phyloP scores from a whole-genome alignment of 768 basidiomycete genomes.

The Gautieria morchelliformis region DNA sequence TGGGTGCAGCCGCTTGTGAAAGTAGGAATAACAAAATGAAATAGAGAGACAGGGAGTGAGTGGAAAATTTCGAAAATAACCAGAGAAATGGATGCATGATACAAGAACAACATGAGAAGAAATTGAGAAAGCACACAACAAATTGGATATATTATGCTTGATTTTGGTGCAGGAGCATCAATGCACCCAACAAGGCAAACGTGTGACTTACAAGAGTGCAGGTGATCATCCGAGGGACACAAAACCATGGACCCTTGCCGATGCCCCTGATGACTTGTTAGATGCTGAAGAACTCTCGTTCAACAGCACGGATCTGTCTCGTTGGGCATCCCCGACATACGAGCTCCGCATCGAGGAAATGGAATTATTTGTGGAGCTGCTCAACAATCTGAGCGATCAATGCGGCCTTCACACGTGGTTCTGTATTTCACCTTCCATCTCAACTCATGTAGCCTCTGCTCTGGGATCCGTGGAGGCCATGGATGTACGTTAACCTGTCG shows the following conservation, averaged over 20 bases:
- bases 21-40: too few species aligned
- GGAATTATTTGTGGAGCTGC: neutral
- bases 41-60: too few species aligned
- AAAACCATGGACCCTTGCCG: neutral
- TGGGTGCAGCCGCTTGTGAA: too few species aligned
- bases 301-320: neutral
- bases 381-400: neutral
- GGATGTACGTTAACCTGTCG: neutral
- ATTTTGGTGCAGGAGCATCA: constrained; percentile 10
- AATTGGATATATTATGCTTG: too few species aligned
- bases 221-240: too few species aligned
- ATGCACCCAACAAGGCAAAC: too few species aligned
- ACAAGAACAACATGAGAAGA: too few species aligned
- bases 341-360: neutral
- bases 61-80: too few species aligned
- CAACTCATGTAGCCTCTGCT: neutral
- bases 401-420: neutral
- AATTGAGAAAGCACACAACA: too few species aligned
- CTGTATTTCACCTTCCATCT: neutral
- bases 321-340: neutral
- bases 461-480: neutral
- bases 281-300: neutral
- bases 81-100: too few species aligned
- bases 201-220: too few species aligned
- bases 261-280: neutral